These are phyloP conservation scores for Babesia ovis DNA, from an alignment of 169 alveolate genomes.

Conservation along the genomic window DNA sequence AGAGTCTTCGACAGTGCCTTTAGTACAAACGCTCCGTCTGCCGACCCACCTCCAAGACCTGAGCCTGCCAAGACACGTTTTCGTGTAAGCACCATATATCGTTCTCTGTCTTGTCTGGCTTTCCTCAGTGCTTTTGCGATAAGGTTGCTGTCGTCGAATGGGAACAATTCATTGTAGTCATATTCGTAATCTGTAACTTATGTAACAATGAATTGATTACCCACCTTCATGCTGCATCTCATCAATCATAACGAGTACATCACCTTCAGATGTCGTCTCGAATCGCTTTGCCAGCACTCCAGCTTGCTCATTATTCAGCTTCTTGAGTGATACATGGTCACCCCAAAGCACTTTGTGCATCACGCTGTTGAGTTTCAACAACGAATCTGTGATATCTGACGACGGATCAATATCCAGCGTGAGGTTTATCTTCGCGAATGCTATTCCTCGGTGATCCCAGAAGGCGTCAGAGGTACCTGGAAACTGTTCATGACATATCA, in stretches of 20 bases:
- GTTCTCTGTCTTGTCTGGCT: constrained; percentile 43
- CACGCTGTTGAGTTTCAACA: constrained; percentile 34
- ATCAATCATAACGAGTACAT: constrained; percentile 38
- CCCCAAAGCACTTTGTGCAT: constrained; percentile 69
- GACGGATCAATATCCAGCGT: constrained; percentile 50
- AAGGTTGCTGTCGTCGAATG: constrained; percentile 59
- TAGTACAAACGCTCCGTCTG: constrained; percentile 72
- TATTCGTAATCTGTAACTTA: constrained; percentile 11
- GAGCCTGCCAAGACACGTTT: constrained; percentile 69
- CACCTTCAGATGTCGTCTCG: constrained; percentile 52
- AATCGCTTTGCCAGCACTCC: constrained; percentile 8
- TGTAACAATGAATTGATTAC: constrained; percentile 31
- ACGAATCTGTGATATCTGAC: constrained; percentile 22
- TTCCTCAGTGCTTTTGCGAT: constrained; percentile 40
- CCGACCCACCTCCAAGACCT: constrained; percentile 82
- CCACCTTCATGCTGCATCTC: constrained; percentile 13
- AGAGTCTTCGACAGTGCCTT: constrained; percentile 35
- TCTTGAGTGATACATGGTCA: constrained; percentile 40
- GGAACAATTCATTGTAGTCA: constrained; percentile 9
- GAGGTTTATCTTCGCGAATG: constrained; percentile 59
- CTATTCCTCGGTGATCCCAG: constrained; percentile 54
- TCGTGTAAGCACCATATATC: constrained; percentile 64
- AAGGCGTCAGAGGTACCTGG: constrained; percentile 16
- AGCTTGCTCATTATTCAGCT: constrained; percentile 30
- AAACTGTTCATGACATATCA: not conserved